These are phyloP conservation scores for Tetradesmus lagerheimii DNA, from an alignment of 139 green algal genomes.

Conservation along the genomic window DNA sequence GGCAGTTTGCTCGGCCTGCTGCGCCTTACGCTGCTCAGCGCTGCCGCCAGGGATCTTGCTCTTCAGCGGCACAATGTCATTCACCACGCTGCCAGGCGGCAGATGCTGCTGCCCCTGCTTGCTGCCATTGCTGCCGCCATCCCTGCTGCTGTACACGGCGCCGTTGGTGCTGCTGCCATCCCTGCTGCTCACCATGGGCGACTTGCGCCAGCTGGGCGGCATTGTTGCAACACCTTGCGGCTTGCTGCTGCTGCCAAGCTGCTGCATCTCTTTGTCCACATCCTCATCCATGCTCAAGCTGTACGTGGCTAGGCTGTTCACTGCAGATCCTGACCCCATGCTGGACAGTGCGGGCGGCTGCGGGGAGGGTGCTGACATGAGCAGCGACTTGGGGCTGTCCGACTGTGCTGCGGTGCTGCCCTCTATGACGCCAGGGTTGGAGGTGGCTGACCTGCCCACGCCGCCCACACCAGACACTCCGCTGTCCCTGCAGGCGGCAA, in stretches of 20 bases:
- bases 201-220: not conserved
- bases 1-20: not conserved
- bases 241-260: not conserved
- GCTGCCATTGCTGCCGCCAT: not conserved
- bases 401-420: not conserved
- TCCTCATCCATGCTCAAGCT: constrained; percentile 17
- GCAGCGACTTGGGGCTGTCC: constrained; percentile 8
- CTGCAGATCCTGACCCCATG: not conserved
- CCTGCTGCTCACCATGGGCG: not conserved
- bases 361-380: not conserved
- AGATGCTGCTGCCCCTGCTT: constrained; percentile 1
- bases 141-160: not conserved
- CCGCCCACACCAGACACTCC: not conserved
- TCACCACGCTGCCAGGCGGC: not conserved
- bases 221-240: not conserved
- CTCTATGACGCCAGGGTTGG: constrained; percentile 12
- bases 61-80: constrained; percentile 27
- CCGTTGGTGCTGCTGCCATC: not conserved
- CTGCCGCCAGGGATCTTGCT: not conserved
- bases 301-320: not conserved
- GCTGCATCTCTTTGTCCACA: not conserved
- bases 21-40: not conserved
- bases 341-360: not conserved
- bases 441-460: not conserved
- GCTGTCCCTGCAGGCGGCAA: constrained; percentile 1